Evolutionary conservation across 2,329 filamentous ascomycete genomes (phyloP), one percentile per base, ranked within the genome.

Genomic region (Cladosporium cucumerinum): DNA sequence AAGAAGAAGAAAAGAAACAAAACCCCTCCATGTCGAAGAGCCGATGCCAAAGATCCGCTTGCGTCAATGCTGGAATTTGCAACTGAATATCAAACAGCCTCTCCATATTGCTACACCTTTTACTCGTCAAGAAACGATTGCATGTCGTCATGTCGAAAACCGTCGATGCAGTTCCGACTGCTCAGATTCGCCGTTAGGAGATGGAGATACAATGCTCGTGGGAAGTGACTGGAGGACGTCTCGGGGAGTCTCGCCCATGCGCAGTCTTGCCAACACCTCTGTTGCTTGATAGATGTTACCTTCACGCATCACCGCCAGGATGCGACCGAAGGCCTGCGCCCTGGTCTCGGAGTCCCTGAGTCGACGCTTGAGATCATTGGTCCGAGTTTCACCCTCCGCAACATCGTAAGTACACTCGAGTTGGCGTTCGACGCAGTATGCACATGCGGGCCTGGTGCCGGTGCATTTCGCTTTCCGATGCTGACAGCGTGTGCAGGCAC

Each of bases 201-300:
- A 32, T 32, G 26, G 11, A 32, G 51, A 32, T 30, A 14, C 14
- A n/a, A 54, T 12, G 3, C 39, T 46, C 39, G n/a, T 18, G 10
- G 51, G 51, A 32, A 54, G 51, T 7, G n/a, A 11, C 10, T 12
- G 28, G 2, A 54, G 14, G 16, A 60, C 6, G 12, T 49, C 26
- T 5, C 67, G 66, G 11, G 70, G 49, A 16, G 60, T 62, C 26
- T 71, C 64, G 10, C 70, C 72, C 25, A 70, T 34, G 10, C 71
- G 67, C 14, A 72, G 57, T 5, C 67, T 66, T 10, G 69, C 71
- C 21, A 72, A 63, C 8, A 67, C 34, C 48, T 66, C 66, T 18
- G 66, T 66, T 6, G 71, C 70, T 21, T 70, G 63, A 8, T 66
- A 32, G 26, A 72, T 67, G 36, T 64, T 67, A 3, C 71, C 67